Evolutionary conservation across 2,329 filamentous ascomycete species (phyloP), one percentile per base, ranked within the genome.

Genomic region (Aspergillus sp.): DNA sequence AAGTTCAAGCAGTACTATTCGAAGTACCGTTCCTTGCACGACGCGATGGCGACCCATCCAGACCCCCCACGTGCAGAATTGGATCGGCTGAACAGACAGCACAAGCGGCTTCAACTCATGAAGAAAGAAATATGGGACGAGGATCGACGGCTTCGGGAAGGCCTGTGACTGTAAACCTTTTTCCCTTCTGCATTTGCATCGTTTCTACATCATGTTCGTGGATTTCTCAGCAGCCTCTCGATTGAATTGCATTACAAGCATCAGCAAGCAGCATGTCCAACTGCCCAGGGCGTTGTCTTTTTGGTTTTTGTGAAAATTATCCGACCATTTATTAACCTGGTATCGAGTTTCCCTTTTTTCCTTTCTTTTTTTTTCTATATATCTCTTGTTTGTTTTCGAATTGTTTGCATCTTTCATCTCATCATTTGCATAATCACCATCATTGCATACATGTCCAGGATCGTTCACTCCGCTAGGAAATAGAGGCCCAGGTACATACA

Each of bases 1-100:
- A 60, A 58, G 42, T 83, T 83, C 62, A 79, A 80, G 57, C 68
- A 67, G 45, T 75, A 75, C 51, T 82, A 83, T 57, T 74, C 74
- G 33, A 73, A 72, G 47, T 83, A 84, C 56, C 72, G 73, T 54
- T 64, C 72, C 55, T 60, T 81, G 55, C 78, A 82, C 59, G 74
- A 75, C 34, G 59, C 65, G 44, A 55, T 75, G 50, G 61, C 63
- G 19, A 56, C 59, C 5, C 62, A 64, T 33, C 51, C 67, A 30
- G 64, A 71, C 46, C 68, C 74, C 3, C 70, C 75, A 6, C 69
- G 67, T 42, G 64, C 71, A 26, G 76, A 82, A 55, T 63, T 79
- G 49, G 71, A 75, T 39, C 69, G 73, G 48, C 57, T 83, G 45
- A 72, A 74, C 57, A 70, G 66, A 48, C 77, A 79, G 72, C 77